Evolutionary conservation across 2,329 filamentous ascomycete genomes (phyloP), one percentile per base, ranked within the genome.

Genomic region (Neophaeococcomyces aloes): DNA sequence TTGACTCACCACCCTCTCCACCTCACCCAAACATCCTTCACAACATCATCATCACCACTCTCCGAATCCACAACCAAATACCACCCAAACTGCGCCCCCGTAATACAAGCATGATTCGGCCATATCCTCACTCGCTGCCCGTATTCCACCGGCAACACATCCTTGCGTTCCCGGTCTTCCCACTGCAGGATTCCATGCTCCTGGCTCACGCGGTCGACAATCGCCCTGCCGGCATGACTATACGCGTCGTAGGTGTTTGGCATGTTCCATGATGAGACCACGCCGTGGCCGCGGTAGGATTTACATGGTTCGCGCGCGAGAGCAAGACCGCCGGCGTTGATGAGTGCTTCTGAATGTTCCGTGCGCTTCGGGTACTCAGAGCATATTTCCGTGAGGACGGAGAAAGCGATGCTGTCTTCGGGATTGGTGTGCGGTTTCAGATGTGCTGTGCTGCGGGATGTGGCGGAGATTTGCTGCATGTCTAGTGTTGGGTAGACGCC

Each of bases 61-160:
- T 72, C 67, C 21, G 75, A 77, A 61, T 89, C 83, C 2, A 88
- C 76, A 27, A 89, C 66, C 15, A 86, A 65, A 63, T 86, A 91
- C 71, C 77, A 85, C 1, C 73, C 77, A 63, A 80, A 84, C 21
- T 76, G 75, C 0, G 78, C 79, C 0, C 81, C 79, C 1, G 83
- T 75, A 53, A 89, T 81, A 59, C 85, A 91, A 29, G 83, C 78
- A 64, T 91, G 85, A 54, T 89, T 89, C 0, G 84, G 83, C 78
- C 81, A 88, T 6, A 89, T 65, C 45, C 77, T 69, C 19, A 88
- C 62, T 55, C 77, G 76, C 56, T 86, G 74, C 0, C 84, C 83
- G 25, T 85, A 66, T 2, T 61, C 50, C 45, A 86, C 57, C 36
- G 64, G 57, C 37, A 72, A 61, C n/a, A 66, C 60, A 8, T 66